Base-by-base conservation (phyloP, 2,329 filamentous ascomycete species). In the Setomelanomma holmii region DNA sequence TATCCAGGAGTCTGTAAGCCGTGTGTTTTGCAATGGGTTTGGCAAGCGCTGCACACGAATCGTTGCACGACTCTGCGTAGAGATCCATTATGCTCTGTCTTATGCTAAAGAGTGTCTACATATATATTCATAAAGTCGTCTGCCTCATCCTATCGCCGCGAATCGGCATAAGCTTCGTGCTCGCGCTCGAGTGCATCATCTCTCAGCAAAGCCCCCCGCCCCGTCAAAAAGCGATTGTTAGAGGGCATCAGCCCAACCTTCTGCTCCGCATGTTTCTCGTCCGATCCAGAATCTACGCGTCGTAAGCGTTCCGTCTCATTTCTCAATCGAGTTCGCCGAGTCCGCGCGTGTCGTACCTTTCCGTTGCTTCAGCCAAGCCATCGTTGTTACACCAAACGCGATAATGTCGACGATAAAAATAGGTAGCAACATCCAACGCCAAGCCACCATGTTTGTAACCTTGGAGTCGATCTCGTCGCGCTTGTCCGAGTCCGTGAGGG, bases 401-500 rank as follows among this genome's bases (percentile, higher is more conserved):
- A 57, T 22, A 22, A 63, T 39, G 49, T 68, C 67, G 42, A 57
- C 55, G 21, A 66, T 19, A 27, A 71, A 62, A 35, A 72, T 66
- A 8, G 67, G 66, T 21, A 72, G 49, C 17, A 71, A 48, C 51
- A 71, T 68, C 67, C 68, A 72, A 27, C 64, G 61, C 69, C 69
- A 72, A n/a, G 63, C 66, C 10, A 62, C 62, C 65, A 71, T 71
- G 35, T 56, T 63, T 17, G 52, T 62, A 14, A 71, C 55, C 16
- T 56, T 64, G 4, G 45, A 43, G 12, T 58, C 43, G 23, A 72
- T 69, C 12, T 57, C 58, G 24, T 56, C 30, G 49, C 48, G 59
- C 16, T 54, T 51, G 3, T 49, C 22, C 7, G 45, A 24, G 22
- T 66, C 51, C 4, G 56, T 63, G 2, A 72, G 36, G 7, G 69